phyloP scores from a whole-genome alignment of 2,329 filamentous ascomycete genomes.

The Cladosporium sp. region DNA sequence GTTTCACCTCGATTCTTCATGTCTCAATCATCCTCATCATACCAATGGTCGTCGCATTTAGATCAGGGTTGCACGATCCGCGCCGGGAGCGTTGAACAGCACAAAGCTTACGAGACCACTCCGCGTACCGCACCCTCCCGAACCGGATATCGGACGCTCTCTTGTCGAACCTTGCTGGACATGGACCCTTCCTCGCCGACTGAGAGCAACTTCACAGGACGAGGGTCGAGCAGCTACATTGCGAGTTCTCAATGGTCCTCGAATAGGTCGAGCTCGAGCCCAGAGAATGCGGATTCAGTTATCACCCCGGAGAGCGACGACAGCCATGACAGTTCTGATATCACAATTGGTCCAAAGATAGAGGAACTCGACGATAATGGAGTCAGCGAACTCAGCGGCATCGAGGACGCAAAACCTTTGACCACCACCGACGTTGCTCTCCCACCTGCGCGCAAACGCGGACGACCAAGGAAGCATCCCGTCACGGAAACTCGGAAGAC shows the following conservation, averaged over 20 bases:
- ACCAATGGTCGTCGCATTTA: conserved; percentile 8
- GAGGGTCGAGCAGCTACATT: conserved; percentile 3
- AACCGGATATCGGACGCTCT: conserved; percentile 4
- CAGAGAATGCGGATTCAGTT: conserved; percentile 17
- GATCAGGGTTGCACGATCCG: conserved; percentile 11
- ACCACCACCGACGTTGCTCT: conserved; percentile 30
- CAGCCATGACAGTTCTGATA: conserved; percentile 27
- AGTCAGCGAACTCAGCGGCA: conserved; percentile 34
- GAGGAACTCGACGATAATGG: conserved; percentile 49
- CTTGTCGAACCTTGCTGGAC: conserved; percentile 9
- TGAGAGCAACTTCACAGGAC: conserved; percentile 9
- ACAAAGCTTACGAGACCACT: conserved; percentile 12
- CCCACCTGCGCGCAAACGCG: conserved; percentile 51
- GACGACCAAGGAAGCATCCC: conserved; percentile 78
- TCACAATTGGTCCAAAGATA: conserved; percentile 47
- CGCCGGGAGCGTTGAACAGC: conserved; percentile 10
- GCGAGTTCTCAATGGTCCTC: conserved; percentile 19
- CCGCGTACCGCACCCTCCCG: conserved; percentile 12
- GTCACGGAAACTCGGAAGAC: conserved; percentile 61
- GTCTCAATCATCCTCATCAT: conserved; percentile 1
- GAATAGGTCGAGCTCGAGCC: conserved; percentile 17
- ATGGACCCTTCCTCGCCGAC: conserved; percentile 11
- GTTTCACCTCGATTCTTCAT: background rate
- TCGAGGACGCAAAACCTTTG: conserved; percentile 25
- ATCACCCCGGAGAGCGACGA: conserved; percentile 23